Evolutionary conservation across 2,329 filamentous ascomycete genomes (phyloP), one percentile per base, ranked within the genome.

Genomic region (Pseudogymnoascus sp.): DNA sequence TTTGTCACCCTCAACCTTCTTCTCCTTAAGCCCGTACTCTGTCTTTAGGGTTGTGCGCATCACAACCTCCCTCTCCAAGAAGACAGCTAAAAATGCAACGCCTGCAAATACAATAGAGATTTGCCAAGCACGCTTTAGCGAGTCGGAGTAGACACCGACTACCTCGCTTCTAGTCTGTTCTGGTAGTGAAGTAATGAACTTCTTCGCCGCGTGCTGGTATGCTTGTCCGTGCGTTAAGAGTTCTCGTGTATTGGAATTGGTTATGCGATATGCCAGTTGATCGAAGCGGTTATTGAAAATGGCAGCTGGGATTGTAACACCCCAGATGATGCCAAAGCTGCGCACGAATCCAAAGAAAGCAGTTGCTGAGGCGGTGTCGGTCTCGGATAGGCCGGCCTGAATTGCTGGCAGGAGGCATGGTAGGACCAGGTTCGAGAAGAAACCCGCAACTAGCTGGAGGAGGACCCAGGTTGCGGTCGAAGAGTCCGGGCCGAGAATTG

Each of bases 301-400:
- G 3, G 74, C 71, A 1, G 72, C 72, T 0, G 76, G 74, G 24
- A 82, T 74, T 0, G 77, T 71, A 1, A 78, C 72, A 7, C 78
- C 80, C 68, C 80, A 77, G 2, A 77, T 74, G n/a, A 71, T 67
- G 2, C 80, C 80, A 33, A 82, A 76, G 60, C 69, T 75, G 37
- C 79, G 74, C 62, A 79, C 67, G 62, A 82, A 83, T 0, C 71
- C 68, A 6, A 40, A 67, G 2, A 60, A 61, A 5, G 57, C 63
- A 1, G 66, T 66, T 8, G 63, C 36, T 5, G 60, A 13, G 3
- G 66, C 67, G 0, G 69, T 68, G 58, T 79, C 75, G 1, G 63
- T 63, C 6, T 78, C 76, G 1, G 67, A 35, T 1, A 78, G 64
- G 0, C 69, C 64, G 0, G 77, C 78, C 66, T 76, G 74, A 13